phyloP scores from a whole-genome alignment of 192 early-diverging fungal species.

The Coemansia sp. region DNA sequence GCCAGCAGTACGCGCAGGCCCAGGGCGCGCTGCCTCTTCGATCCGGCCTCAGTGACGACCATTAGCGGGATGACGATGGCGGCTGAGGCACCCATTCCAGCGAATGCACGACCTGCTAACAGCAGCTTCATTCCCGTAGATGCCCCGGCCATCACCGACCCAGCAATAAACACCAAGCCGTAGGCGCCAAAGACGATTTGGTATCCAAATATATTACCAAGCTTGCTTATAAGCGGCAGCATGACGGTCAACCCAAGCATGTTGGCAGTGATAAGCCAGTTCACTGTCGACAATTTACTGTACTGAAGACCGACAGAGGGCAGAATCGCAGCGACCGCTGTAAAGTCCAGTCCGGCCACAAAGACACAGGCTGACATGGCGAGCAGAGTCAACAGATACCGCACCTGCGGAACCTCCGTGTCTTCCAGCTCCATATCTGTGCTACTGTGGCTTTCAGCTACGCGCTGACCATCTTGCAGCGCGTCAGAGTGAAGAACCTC shows the following conservation, averaged over 20 bases:
- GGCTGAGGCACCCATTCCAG: constrained; percentile 53
- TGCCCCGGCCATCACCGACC: constrained; percentile 50
- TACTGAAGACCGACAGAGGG: constrained; percentile 73
- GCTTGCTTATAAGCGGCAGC: constrained; percentile 54
- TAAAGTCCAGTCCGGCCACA: constrained; percentile 75
- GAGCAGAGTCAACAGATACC: constrained; percentile 6
- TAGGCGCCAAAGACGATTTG: constrained; percentile 20
- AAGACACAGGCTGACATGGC: constrained; percentile 61
- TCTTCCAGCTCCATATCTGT: constrained; percentile 1
- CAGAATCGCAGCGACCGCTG: constrained; percentile 74
- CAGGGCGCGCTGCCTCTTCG: constrained; percentile 22
- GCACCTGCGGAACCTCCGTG: background rate
- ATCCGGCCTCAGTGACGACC: constrained; percentile 45
- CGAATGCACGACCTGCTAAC: constrained; percentile 52
- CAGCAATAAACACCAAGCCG: constrained; percentile 37
- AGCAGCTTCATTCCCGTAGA: constrained; percentile 58
- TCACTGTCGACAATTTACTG: constrained; percentile 61
- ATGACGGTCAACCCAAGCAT: constrained; percentile 48
- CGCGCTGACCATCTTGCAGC: background rate
- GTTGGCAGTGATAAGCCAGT: constrained; percentile 77
- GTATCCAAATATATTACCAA: constrained; percentile 55
- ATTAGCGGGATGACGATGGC: constrained; percentile 53
- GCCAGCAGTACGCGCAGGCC: constrained; percentile 28
- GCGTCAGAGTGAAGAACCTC: background rate
- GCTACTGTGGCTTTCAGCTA: background rate